Base-by-base conservation (phyloP, 2,329 filamentous ascomycete species). In the Xylariaceae sp. region DNA sequence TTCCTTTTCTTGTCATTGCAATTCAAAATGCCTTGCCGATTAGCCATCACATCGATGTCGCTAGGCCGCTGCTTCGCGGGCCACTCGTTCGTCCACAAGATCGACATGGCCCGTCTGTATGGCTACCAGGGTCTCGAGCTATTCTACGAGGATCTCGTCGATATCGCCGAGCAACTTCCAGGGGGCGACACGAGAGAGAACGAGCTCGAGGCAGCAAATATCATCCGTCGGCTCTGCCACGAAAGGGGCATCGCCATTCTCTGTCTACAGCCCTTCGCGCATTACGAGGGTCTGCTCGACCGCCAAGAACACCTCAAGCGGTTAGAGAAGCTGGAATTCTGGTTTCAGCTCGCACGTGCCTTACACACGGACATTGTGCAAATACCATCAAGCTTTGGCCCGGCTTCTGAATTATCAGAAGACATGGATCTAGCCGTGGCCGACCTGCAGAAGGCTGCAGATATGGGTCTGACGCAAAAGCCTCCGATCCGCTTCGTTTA, bases 11-110 rank as follows among this genome's bases (percentile, higher is more conserved):
- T n/a, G n/a, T n/a, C n/a, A n/a, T n/a, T n/a, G n/a, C n/a, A 31
- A 31, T 39, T 54, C 49, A 74, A 56, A 26, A 83, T 83, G 81
- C 70, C 80, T 60, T 85, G 80, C 71, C 81, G 80, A 62, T 82
- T 88, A 62, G 88, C 82, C 34, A 92, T 94, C 69, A 87, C 87
- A 56, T 89, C 88, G 61, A 90, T 92, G 81, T 92, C 89, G 45
- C 80, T 94, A 1, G 90, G 90, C 37, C 86, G 88, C 37, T 86
- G 85, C 66, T 80, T 71, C 31, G 88, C 87, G 69, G 85, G 88
- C 61, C 90, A 94, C 72, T 77, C 79, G 24, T 79, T 94, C 19
- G 73, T 79, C 1, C 76, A 82, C 68, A 94, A 92, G 69, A 81
- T 94, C 45, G 80, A 87, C 69, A 83, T 86, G 75, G 90, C 90